Percentiles rank a stretch among this genome's conserved stretches.
Evolutionary conservation across 1,284 basidiomycete species (phyloP).

Genomic region (Mycena citricolor): DNA sequence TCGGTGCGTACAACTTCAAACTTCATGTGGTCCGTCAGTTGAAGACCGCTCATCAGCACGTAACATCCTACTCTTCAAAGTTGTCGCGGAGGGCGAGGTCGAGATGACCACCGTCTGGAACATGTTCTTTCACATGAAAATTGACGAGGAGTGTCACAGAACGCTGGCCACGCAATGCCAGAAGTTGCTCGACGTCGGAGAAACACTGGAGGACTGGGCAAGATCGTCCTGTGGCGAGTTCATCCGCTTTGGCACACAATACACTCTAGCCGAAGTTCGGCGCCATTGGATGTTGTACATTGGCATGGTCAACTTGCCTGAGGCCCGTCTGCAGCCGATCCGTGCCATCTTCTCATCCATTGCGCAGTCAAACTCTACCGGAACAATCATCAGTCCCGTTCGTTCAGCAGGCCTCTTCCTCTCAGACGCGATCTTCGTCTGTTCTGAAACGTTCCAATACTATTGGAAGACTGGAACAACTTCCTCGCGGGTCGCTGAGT

Average conservation of each 20-base stretch:
- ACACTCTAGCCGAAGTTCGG: slow-evolving; percentile 43
- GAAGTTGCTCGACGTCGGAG: slow-evolving; percentile 31
- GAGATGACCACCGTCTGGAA: slow-evolving; percentile 37
- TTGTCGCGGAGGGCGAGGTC: slow-evolving; percentile 32
- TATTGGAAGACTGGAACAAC: slow-evolving; percentile 48
- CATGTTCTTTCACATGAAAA: slow-evolving; percentile 41
- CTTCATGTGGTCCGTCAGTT: background rate
- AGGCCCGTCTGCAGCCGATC: background rate
- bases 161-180: slow-evolving; percentile 35
- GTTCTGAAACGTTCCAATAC: slow-evolving; percentile 28
- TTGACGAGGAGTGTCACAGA: slow-evolving; percentile 32
- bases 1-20: slow-evolving; percentile 31
- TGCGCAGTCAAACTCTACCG: background rate
- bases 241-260: slow-evolving; percentile 37
- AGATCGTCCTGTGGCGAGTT: slow-evolving; percentile 39
- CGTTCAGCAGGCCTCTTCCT: slow-evolving; percentile 43
- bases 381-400: slow-evolving; percentile 13
- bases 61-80: slow-evolving; percentile 40
- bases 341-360: background rate
- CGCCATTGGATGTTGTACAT: slow-evolving; percentile 44
- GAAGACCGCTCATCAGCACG: slow-evolving; percentile 35
- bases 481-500: slow-evolving; percentile 30
- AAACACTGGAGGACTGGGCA: slow-evolving; percentile 39
- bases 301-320: slow-evolving; percentile 3
- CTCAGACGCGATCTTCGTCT: slow-evolving; percentile 21